These are phyloP conservation scores for Mycena metata DNA, from an alignment of 768 basidiomycete species.

Conservation along the genomic window DNA sequence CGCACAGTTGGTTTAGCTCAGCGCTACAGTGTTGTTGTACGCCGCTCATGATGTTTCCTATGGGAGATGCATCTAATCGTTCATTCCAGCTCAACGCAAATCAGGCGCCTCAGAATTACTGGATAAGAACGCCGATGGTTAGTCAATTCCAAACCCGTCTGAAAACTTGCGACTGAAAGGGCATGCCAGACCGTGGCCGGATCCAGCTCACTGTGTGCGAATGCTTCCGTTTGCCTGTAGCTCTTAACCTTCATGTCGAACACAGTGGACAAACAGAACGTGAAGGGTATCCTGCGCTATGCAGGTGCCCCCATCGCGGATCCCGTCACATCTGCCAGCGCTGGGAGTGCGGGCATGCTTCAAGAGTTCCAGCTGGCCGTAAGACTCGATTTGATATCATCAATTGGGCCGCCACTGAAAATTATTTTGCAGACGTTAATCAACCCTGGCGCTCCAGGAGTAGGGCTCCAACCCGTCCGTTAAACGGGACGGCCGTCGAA, in stretches of 20 bases:
- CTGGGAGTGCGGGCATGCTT: conserved; percentile 4
- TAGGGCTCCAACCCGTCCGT: no score
- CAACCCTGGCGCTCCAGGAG: no score
- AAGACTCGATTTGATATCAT: neutral
- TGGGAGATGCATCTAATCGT: neutral
- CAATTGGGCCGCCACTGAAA: no score
- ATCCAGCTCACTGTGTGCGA: neutral
- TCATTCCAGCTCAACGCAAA: conserved; percentile 44
- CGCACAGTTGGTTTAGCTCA: conserved; percentile 7
- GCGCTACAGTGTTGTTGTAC: conserved; percentile 29
- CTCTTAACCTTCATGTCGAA: no score
- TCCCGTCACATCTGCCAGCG: conserved; percentile 34
- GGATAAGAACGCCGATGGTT: no score
- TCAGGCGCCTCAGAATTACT: conserved; percentile 54
- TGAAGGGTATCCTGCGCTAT: no score
- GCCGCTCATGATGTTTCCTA: neutral
- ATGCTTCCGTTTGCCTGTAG: no score
- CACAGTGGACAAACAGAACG: no score
- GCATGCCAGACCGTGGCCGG: conserved; percentile 11
- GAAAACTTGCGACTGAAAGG: neutral
- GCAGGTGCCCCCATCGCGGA: no score
- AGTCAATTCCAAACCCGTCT: no score
- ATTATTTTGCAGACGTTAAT: no score
- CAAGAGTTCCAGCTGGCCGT: conserved; percentile 34
- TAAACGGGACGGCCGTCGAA: no score